Base-by-base conservation (phyloP, 495 filamentous ascomycete species). In the Alectoria sarmentosa region DNA sequence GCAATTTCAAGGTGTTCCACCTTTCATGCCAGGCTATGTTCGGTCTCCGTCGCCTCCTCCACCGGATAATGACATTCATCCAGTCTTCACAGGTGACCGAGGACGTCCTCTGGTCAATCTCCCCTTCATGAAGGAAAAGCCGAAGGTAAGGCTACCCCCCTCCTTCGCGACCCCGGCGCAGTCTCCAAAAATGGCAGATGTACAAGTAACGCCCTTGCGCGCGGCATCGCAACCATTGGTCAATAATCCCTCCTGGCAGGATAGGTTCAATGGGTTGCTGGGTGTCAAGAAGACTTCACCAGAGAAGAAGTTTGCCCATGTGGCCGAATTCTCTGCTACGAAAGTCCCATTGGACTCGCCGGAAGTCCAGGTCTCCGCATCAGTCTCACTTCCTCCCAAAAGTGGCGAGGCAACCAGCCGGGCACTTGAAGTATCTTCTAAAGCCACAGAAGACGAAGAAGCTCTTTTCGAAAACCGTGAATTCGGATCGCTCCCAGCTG, bases 391-490 rank as follows among this genome's bases (percentile, higher is more conserved):
- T 17, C 86, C 86, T 15, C 73, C 73, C 39, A 73, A 69, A 34
- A 65, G 8, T 42, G 67, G 54, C 42, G 67, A 67, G 56, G 44
- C 44, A 58, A 37, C 69, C 67, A 41, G 69, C 58, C 61, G 73
- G 68, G 19, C 74, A 76, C 64, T 77, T n/a, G 75, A 79, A 58
- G 59, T 76, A 32, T 80, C 77, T 46, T 83, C 82, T 6, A 86
- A 83, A 66, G 83, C 83, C 32, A 86, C 88, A 69, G 87, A 86
- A 38, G 89, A 91, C 73, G 86, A 84, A 21, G 90, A 93, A 66
- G 88, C 88, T 63, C 88, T 90, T 67, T 91, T 93, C 62, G 90
- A 91, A 65, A 88, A 92, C 71, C 88, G 88, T 65, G 90, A 91
- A 73, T 88, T 87, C 72, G 90, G 88, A 7, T 91, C 88, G 49